Conservation (phyloP, 108 stramenopile species). For the Cyclotella baltica region DNA sequence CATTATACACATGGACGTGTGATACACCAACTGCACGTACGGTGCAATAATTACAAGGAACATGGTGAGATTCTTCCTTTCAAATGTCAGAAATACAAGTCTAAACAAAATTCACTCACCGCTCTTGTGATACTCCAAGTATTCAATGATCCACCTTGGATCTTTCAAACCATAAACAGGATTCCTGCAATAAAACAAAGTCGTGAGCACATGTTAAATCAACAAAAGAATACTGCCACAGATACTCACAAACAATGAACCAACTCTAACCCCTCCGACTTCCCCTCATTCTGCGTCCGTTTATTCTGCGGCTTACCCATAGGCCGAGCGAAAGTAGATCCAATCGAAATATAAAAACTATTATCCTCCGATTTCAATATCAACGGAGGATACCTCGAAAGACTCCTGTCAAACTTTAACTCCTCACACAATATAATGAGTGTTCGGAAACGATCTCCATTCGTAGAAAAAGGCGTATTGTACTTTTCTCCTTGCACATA, state of each 20-base stretch:
- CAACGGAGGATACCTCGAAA: conserved; percentile 49
- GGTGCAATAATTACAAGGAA: neutral
- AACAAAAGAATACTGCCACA: neutral
- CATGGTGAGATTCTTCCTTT: no score
- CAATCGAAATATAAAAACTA: conserved; percentile 42
- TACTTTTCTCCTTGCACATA: conserved; percentile 40
- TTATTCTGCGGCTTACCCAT: conserved; percentile 14
- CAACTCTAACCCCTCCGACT: conserved; percentile 2
- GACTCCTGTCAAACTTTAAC: conserved; percentile 39
- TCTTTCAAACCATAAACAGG: conserved; percentile 53
- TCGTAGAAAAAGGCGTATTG: conserved; percentile 43
- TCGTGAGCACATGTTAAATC: neutral
- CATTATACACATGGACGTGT: conserved; percentile 55
- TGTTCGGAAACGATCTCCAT: conserved; percentile 50
- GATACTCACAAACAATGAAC: conserved; percentile 44
- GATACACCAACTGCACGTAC: conserved; percentile 40
- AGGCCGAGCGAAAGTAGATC: conserved; percentile 42
- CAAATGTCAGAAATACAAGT: neutral
- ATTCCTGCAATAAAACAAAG: conserved; percentile 6
- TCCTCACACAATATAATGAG: conserved; percentile 51
- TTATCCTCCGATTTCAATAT: conserved; percentile 41
- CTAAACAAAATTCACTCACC: neutral
- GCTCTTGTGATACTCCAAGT: conserved; percentile 51
- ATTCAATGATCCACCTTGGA: conserved; percentile 54
- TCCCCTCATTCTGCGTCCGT: neutral